Conservation (phyloP, 1,139 yeast species). For the Saccharomycopsis hybrid region DNA sequence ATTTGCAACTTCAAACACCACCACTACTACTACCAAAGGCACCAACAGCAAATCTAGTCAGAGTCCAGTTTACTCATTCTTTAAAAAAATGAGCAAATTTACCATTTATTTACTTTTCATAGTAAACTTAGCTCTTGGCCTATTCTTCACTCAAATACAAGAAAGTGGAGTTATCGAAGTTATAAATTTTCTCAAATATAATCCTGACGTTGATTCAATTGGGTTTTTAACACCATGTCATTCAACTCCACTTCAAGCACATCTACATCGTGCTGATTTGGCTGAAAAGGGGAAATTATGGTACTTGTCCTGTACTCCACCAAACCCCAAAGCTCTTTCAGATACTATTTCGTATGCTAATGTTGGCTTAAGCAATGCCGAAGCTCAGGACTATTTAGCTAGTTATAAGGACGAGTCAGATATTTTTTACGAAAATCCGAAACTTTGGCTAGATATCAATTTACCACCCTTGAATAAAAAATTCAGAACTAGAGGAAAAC, state of each 20-base stretch:
- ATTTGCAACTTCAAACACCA: neutral
- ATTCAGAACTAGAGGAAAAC: conserved; percentile 25
- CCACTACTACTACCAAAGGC: neutral
- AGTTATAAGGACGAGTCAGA: conserved; percentile 83
- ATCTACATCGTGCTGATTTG: conserved; percentile 55
- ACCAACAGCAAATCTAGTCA: neutral
- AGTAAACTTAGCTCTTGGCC: conserved; percentile 40
- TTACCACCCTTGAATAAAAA: conserved; percentile 33
- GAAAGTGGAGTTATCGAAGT: conserved; percentile 83
- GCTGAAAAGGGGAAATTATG: conserved; percentile 41
- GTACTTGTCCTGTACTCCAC: conserved; percentile 93
- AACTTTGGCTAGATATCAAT: conserved; percentile 40
- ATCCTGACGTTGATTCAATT: conserved; percentile 41
- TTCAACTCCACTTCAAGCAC: conserved; percentile 93
- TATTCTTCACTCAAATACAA: conserved; percentile 56
- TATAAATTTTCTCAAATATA: conserved; percentile 43
- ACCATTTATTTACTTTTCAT: conserved; percentile 27
- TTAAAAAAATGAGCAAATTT: conserved; percentile 9
- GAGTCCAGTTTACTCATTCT: too few relatives aligned
- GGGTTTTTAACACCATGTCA: conserved; percentile 94
- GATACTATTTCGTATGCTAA: too few relatives aligned
- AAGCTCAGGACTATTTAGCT: conserved; percentile 27
- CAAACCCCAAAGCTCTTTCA: conserved; percentile 40
- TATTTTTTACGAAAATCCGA: conserved; percentile 64
- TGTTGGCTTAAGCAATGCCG: too few relatives aligned